phyloP scores from a whole-genome alignment of 2,329 filamentous ascomycete genomes.

The Cladobotryum mycophilum region DNA sequence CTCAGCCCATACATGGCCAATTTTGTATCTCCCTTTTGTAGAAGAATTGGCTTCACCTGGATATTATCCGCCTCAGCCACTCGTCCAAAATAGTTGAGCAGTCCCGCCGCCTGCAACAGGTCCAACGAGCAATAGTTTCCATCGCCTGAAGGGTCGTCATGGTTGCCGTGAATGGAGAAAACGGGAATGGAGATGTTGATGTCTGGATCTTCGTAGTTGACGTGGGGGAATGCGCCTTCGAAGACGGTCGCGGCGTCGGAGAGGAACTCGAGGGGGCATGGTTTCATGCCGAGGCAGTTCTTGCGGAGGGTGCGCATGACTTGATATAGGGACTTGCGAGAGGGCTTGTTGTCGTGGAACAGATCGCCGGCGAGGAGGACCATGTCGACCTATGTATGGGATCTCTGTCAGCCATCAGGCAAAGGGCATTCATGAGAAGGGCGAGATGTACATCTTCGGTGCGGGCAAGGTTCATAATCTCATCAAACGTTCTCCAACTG shows the following conservation, averaged over 20 bases:
- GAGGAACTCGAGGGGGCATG: slow-evolving; percentile 89
- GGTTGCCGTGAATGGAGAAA: slow-evolving; percentile 97
- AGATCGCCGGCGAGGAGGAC: slow-evolving; percentile 89
- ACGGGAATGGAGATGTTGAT: slow-evolving; percentile 97
- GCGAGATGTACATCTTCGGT: slow-evolving; percentile 59
- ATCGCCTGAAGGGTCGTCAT: slow-evolving; percentile 96
- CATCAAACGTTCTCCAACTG: slow-evolving; percentile 93
- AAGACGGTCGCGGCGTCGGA: slow-evolving; percentile 91
- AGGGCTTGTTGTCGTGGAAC: slow-evolving; percentile 98
- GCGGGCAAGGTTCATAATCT: slow-evolving; percentile 84
- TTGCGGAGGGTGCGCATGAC: slow-evolving; percentile 91
- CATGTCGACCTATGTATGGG: slow-evolving; percentile 69
- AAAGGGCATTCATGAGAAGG: neutral
- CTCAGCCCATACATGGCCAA: slow-evolving; percentile 89
- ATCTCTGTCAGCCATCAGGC: neutral
- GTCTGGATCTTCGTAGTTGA: slow-evolving; percentile 96
- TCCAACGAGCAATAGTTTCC: slow-evolving; percentile 89
- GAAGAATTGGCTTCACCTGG: slow-evolving; percentile 78
- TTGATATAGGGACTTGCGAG: slow-evolving; percentile 90
- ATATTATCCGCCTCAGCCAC: slow-evolving; percentile 92
- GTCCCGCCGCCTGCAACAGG: slow-evolving; percentile 79
- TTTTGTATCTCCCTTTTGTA: slow-evolving; percentile 92
- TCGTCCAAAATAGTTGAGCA: slow-evolving; percentile 94
- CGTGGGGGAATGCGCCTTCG: slow-evolving; percentile 80
- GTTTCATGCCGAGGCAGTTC: slow-evolving; percentile 92